Evolutionary conservation across 2,329 filamentous ascomycete genomes (phyloP).

Genomic region (Harringtonia aguacate): DNA sequence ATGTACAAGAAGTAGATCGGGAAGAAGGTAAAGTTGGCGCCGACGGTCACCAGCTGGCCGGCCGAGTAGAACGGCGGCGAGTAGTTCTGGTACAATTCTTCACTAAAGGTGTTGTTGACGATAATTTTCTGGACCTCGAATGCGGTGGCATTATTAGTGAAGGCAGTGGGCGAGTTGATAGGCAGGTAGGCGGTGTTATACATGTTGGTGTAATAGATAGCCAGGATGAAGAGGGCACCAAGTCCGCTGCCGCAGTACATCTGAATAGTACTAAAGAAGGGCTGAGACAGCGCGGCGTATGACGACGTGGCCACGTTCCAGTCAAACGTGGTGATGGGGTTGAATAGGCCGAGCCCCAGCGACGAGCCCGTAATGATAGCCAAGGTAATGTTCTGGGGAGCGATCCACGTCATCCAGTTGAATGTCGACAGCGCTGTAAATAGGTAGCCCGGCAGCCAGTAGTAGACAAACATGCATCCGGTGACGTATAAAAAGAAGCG

Average conservation of each 20-base stretch:
- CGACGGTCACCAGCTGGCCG: slow-evolving; percentile 34
- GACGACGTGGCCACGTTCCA: slow-evolving; percentile 24
- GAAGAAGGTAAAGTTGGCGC: slow-evolving; percentile 44
- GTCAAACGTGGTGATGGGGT: slow-evolving; percentile 27
- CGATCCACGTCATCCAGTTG: slow-evolving; percentile 44
- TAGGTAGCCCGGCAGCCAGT: slow-evolving; percentile 40
- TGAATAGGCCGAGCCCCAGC: slow-evolving; percentile 23
- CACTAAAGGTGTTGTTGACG: slow-evolving; percentile 30
- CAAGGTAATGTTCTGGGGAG: slow-evolving; percentile 25
- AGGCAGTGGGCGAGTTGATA: slow-evolving; percentile 40
- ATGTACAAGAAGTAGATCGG: slow-evolving; percentile 43
- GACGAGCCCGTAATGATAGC: slow-evolving; percentile 20
- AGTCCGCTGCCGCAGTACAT: slow-evolving; percentile 46
- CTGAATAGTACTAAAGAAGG: slow-evolving; percentile 51
- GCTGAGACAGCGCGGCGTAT: slow-evolving; percentile 26
- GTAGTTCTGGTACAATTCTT: slow-evolving; percentile 36
- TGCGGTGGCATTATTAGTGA: slow-evolving; percentile 34
- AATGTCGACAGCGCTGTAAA: slow-evolving; percentile 36
- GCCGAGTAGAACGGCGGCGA: slow-evolving; percentile 41
- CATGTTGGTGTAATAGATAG: slow-evolving; percentile 46
- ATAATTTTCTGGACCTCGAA: slow-evolving; percentile 34
- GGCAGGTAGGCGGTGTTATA: slow-evolving; percentile 43
- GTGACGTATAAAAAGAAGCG: slow-evolving; percentile 34
- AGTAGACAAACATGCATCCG: slow-evolving; percentile 37
- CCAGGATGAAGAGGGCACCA: slow-evolving; percentile 44